A percentile compares a stretch with the other conserved stretches of the same genome.
These are phyloP conservation scores for Groenewaldozyma salmanticensis DNA, from an alignment of 805 yeast genomes.

Conservation along the genomic window DNA sequence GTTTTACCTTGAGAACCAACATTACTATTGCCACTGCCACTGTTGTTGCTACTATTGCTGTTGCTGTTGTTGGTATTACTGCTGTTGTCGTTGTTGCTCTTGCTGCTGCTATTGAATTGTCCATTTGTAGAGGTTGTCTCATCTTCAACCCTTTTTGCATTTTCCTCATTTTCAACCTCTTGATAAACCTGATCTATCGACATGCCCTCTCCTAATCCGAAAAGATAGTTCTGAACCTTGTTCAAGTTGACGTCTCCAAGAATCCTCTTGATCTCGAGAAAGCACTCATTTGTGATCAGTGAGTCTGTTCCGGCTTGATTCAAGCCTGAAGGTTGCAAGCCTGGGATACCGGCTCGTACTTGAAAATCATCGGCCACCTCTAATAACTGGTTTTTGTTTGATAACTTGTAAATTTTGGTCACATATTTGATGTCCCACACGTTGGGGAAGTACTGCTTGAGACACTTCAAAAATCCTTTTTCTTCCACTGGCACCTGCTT, in stretches of 20 bases:
- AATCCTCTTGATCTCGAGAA: constrained; percentile 32
- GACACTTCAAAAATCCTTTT: constrained; percentile 64
- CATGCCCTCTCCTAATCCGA: constrained; percentile 29
- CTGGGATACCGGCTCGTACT: constrained; percentile 17
- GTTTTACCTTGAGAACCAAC: not conserved
- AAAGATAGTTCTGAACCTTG: constrained; percentile 26
- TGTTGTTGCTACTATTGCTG: constrained; percentile 7
- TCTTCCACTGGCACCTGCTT: constrained; percentile 71
- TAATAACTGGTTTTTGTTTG: constrained; percentile 26
- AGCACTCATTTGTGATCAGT: constrained; percentile 32
- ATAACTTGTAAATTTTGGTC: constrained; percentile 28
- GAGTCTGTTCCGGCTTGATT: constrained; percentile 38
- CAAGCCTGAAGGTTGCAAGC: constrained; percentile 19
- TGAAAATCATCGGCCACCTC: constrained; percentile 36
- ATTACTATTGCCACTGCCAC: not conserved
- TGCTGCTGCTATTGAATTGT: constrained; percentile 3
- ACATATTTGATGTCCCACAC: constrained; percentile 68
- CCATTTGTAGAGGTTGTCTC: too few species aligned
- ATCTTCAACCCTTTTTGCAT: not conserved
- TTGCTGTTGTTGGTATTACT: constrained; percentile 1
- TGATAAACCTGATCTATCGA: constrained; percentile 1
- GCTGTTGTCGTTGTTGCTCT: too few species aligned
- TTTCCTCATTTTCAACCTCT: constrained; percentile 1
- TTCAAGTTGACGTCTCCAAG: constrained; percentile 25
- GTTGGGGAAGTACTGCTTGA: constrained; percentile 65